Base-by-base conservation (phyloP, 441 rosid genomes). In the Raphanus hybrid region DNA sequence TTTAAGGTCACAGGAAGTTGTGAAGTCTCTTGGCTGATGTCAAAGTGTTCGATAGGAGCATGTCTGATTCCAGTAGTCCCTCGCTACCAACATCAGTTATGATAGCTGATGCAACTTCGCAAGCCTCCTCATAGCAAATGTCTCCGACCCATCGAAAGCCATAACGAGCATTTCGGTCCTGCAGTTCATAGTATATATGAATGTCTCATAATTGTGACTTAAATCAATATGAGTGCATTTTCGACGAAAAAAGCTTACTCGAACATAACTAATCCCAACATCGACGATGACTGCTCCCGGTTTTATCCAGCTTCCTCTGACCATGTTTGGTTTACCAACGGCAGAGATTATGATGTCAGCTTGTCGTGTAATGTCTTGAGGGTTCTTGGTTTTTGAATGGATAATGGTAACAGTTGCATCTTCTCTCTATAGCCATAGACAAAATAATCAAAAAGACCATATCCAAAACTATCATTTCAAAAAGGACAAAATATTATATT, bases 291-390 rank as follows among this genome's bases (percentile, higher is more conserved):
- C 54, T 45, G 54, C 54, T 11, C 54, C 54, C 15, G 54, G 54
- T 45, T 45, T 45, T 45, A 45, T 45, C 54, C 54, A 45, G 54
- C 54, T 45, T 45, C 54, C 54, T 45, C 54, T 45, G 54, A 45
- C 2, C 54, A 12, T 45, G 54, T 45, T 45, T 12, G 54, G 54
- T 45, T 45, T 45, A 45, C 54, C 54, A 45, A 45, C 54, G 54
- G 54, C 54, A 11, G 54, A 45, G 54, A 45, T 45, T 45, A 45
- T 45, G 54, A 45, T 45, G 54, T 45, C 54, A 45, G 54, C 54
- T 45, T 45, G 54, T 45, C 54, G 12, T 12, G 54, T 45, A 45
- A 45, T 45, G 54, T 45, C 54, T 45, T 45, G 15, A 45, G 54
- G 54, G 2, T 45, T 45, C 54, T 45, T 45, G 54, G 54, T 45